Conservation (phyloP, 495 filamentous ascomycete genomes). For the Collariella sp. region DNA sequence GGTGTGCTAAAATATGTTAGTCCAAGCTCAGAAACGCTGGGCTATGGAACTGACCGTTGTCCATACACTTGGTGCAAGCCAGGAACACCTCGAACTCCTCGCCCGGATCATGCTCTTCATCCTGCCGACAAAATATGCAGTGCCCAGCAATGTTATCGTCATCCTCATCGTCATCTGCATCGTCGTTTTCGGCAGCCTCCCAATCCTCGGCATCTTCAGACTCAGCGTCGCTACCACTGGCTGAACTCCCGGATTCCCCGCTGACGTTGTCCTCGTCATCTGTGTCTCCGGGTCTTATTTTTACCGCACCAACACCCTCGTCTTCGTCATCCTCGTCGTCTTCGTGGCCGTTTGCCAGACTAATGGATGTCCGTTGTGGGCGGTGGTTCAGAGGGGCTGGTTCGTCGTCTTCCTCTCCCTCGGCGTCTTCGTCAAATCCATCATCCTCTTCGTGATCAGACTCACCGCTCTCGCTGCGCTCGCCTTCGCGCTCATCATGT, state of each 20-base stretch:
- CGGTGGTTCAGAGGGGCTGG: neutral
- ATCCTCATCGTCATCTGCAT: constrained; percentile 58
- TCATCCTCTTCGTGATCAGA: constrained; percentile 37
- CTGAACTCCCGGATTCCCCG: constrained; percentile 15
- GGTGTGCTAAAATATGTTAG: constrained; percentile 63
- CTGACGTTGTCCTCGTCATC: constrained; percentile 36
- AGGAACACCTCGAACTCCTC: constrained; percentile 84
- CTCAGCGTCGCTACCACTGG: constrained; percentile 30
- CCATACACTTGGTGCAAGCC: constrained; percentile 69
- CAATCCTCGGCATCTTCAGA: constrained; percentile 39
- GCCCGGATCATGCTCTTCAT: constrained; percentile 78
- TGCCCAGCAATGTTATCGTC: constrained; percentile 54
- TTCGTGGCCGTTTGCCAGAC: constrained; percentile 23
- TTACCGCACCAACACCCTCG: constrained; percentile 69
- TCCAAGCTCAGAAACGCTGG: constrained; percentile 20
- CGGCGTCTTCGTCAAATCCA: constrained; percentile 20
- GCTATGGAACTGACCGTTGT: constrained; percentile 63
- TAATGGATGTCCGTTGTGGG: constrained; percentile 31
- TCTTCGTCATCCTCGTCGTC: constrained; percentile 38
- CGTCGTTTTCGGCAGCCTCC: constrained; percentile 58
- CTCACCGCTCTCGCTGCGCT: constrained; percentile 34
- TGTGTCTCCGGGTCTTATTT: constrained; percentile 51
- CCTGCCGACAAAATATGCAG: constrained; percentile 66
- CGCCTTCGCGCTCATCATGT: constrained; percentile 34
- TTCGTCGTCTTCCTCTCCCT: constrained; percentile 40